Conservation (phyloP, 106 monocot species). For the Amphibolis antarctica region DNA sequence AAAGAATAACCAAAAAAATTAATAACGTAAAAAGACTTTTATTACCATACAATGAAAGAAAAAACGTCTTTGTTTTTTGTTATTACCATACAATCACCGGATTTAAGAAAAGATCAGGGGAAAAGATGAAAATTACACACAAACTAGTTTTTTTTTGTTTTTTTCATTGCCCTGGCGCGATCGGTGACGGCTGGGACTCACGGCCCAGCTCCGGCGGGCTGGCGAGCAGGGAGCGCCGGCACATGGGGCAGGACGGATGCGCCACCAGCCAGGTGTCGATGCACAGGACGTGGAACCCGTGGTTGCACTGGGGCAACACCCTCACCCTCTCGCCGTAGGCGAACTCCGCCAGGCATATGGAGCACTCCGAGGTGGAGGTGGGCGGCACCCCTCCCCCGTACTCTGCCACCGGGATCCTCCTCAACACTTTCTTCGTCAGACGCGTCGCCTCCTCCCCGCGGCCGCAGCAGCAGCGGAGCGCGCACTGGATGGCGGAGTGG, state of each 20-base stretch:
- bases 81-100: too few relatives aligned
- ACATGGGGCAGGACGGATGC: slow-evolving; percentile 12
- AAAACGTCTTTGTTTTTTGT: too few relatives aligned
- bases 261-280: slow-evolving; percentile 17
- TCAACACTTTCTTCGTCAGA: not conserved
- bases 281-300: slow-evolving; percentile 20
- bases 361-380: slow-evolving; percentile 15
- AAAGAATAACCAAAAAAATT: too few relatives aligned
- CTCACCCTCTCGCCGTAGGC: slow-evolving; percentile 7
- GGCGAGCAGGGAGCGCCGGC: too few relatives aligned
- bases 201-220: too few relatives aligned
- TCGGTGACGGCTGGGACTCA: too few relatives aligned
- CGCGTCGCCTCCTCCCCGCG: not conserved
- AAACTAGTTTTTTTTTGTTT: too few relatives aligned
- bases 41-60: too few relatives aligned
- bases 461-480: not conserved
- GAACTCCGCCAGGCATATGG: slow-evolving; percentile 16
- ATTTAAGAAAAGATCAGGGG: too few relatives aligned
- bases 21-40: too few relatives aligned
- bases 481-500: slow-evolving; percentile 8
- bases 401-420: slow-evolving; percentile 1
- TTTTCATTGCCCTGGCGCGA: too few relatives aligned
- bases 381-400: not conserved
- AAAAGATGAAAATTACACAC: too few relatives aligned
- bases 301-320: slow-evolving; percentile 20